Evolutionary conservation across 2,329 filamentous ascomycete genomes (phyloP).

Genomic region (Mycocentrospora acerina): DNA sequence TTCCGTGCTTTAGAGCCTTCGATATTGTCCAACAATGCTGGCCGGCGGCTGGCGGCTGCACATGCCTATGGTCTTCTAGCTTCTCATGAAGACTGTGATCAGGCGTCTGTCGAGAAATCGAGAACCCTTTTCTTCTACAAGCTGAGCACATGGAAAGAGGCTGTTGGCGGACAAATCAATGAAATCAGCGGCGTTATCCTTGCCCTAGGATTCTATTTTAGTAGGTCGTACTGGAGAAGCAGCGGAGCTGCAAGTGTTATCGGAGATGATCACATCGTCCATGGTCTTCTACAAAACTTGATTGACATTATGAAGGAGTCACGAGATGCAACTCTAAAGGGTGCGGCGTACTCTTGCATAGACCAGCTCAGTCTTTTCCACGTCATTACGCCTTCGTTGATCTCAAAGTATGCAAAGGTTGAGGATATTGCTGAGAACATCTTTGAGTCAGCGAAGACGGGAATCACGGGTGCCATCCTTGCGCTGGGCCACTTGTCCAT

Average conservation of each 20-base stretch:
- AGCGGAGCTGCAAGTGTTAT: constrained; percentile 14
- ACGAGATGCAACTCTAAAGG: constrained; percentile 58
- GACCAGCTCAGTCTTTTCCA: constrained; percentile 64
- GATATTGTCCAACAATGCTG: constrained; percentile 70
- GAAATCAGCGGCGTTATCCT: constrained; percentile 63
- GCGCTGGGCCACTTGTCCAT: constrained; percentile 76
- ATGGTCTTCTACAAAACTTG: constrained; percentile 47
- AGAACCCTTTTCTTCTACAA: constrained; percentile 52
- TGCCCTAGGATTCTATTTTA: constrained; percentile 59
- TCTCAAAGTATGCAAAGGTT: constrained; percentile 38
- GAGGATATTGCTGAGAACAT: constrained; percentile 63
- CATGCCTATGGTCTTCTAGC: constrained; percentile 75
- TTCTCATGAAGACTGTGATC: constrained; percentile 58
- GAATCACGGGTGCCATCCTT: constrained; percentile 79
- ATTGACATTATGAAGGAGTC: constrained; percentile 56
- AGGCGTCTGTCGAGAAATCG: constrained; percentile 45
- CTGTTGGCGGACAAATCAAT: constrained; percentile 61
- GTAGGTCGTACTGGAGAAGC: constrained; percentile 57
- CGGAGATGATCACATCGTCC: constrained; percentile 39
- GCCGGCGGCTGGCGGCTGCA: constrained; percentile 66
- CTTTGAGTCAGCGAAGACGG: constrained; percentile 69
- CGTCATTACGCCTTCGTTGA: constrained; percentile 49
- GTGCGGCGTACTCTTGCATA: constrained; percentile 59
- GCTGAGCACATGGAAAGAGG: constrained; percentile 56
- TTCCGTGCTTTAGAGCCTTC: constrained; percentile 58